phyloP scores from a whole-genome alignment of 306 rosid species.

The Cucurbita ficifolia region DNA sequence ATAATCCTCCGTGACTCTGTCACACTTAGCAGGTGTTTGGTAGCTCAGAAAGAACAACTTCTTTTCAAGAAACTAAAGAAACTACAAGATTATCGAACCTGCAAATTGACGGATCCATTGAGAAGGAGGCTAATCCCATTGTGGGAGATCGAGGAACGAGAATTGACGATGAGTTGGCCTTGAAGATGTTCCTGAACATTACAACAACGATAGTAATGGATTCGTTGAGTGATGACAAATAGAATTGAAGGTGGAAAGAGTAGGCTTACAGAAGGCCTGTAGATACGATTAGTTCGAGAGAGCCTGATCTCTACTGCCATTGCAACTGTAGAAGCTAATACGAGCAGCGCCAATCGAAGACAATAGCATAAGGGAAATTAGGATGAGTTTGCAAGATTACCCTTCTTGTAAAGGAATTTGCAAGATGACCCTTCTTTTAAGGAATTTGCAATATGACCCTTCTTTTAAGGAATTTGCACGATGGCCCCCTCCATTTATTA shows the following conservation, averaged over 20 bases:
- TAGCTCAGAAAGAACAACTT: neutral
- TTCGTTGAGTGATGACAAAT: neutral
- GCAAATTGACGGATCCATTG: constrained; percentile 74
- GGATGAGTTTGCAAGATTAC: neutral
- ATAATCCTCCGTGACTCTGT: neutral
- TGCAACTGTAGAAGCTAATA: neutral
- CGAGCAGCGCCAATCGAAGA: neutral
- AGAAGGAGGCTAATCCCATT: constrained; percentile 53
- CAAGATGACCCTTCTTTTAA: neutral
- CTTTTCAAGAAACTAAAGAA: neutral
- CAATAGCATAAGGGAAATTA: neutral
- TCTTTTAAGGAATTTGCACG: neutral
- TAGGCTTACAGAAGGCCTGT: constrained; percentile 57
- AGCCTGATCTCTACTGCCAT: constrained; percentile 74
- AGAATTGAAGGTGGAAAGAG: neutral
- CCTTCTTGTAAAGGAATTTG: neutral
- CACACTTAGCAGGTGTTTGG: neutral
- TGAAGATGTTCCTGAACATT: constrained; percentile 54
- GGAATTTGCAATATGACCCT: too few relatives aligned
- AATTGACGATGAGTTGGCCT: constrained; percentile 49
- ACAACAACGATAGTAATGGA: neutral
- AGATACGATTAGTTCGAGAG: constrained; percentile 55
- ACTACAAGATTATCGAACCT: constrained; percentile 25
- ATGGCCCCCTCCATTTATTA: too few relatives aligned
- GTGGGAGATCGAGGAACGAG: constrained; percentile 60